Base-by-base conservation (phyloP, 139 green algal species). In the Volvox reticuliferus region DNA sequence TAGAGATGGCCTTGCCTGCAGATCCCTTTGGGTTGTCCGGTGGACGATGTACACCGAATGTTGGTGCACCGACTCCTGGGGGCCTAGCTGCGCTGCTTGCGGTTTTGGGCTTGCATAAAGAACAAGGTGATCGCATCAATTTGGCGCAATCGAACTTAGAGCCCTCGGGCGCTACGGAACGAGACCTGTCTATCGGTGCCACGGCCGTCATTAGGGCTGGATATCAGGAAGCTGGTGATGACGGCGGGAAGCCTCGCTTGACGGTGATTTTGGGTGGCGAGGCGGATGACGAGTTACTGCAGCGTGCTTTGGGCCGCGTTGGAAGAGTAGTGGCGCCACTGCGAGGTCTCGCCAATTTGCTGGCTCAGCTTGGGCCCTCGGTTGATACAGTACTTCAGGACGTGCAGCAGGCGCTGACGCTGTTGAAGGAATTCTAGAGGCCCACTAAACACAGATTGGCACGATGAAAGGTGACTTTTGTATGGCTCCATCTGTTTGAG, bases 1-100 rank as follows among this genome's bases (percentile, higher is more conserved):
- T 16, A 32, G n/a, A 21, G 69, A 5, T 68, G 37, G 37, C 67
- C 28, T 71, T 89, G 16, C 85, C 85, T 0, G n/a, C 85, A 21
- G 69, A 89, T 20, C 85, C 85, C 17, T 89, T 89, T 21, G 85
- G 85, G 1, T 36, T 89, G 36, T 79, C 68, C 0, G 85, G 37
- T 19, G 69, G 85, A 5, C 85, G 85, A 12, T 44, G n/a, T 12
- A 44, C 69, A 12, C 33, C 36, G 26, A 44, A 69, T n/a, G 62
- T 28, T 1, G 69, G 44, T 0, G 26, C 24, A 12, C 12, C 83
- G 1, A 35, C 24, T 1, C 14, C 36, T 17, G 36, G 67, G 26
- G 67, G 83, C 0, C 67, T 88, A 17, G 26, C 83, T 26, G 50
- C 21, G 0, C 73, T 83, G 50, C 50, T 83, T 0, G 73, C 26